Evolutionary conservation across 2,329 filamentous ascomycete genomes (phyloP).

Genomic region (Incumbomyces delicatus): DNA sequence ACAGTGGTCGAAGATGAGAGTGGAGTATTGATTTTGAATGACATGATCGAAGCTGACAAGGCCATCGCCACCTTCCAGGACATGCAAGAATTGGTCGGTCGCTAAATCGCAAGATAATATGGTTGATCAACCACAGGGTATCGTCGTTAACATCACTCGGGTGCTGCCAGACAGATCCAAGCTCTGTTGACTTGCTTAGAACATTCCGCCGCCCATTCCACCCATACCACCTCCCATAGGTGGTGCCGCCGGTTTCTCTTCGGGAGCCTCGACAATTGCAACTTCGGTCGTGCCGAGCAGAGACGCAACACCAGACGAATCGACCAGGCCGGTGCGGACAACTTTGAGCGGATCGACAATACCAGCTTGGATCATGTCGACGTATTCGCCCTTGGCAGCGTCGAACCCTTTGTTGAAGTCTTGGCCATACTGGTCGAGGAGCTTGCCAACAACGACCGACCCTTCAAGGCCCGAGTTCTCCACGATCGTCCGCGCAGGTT

Average conservation of each 20-base stretch:
- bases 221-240: conserved; percentile 41
- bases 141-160: background rate
- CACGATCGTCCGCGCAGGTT: conserved; percentile 86
- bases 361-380: conserved; percentile 95
- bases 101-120: conserved; percentile 7
- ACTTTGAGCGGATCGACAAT: conserved; percentile 99
- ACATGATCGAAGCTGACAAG: background rate
- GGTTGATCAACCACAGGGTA: background rate
- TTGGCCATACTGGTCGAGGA: conserved; percentile 78
- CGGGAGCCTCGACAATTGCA: conserved; percentile 88
- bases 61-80: background rate
- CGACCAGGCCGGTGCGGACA: conserved; percentile 87
- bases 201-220: conserved; percentile 60
- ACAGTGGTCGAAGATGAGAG: conserved; percentile 7
- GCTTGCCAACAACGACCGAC: conserved; percentile 93
- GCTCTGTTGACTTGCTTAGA: conserved; percentile 34
- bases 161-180: background rate
- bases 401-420: conserved; percentile 99
- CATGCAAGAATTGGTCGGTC: conserved; percentile 6
- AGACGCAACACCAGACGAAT: conserved; percentile 92
- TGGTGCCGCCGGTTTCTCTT: conserved; percentile 67
- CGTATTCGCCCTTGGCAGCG: conserved; percentile 92
- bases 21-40: background rate
- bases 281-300: conserved; percentile 97
- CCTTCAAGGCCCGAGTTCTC: conserved; percentile 97